Conservation (phyloP, 2,329 filamentous ascomycete species). For the Elsinoe perseae region DNA sequence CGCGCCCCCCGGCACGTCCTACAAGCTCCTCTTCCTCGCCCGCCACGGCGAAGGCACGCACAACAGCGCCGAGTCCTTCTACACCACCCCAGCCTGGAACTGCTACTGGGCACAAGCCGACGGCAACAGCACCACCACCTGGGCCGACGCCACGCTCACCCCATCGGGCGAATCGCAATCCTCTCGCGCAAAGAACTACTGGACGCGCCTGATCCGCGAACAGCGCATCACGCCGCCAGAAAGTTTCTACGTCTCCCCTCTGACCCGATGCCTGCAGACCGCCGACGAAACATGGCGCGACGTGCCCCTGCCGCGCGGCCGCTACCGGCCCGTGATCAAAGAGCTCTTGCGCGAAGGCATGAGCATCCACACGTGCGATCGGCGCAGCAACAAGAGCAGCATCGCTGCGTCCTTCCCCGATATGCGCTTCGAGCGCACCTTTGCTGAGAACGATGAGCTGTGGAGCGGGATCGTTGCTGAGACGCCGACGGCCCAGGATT, state of each 20-base stretch:
- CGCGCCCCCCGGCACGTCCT: conserved; percentile 46
- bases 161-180: conserved; percentile 51
- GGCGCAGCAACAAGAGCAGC: conserved; percentile 48
- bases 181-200: conserved; percentile 51
- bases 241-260: conserved; percentile 57
- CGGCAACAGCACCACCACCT: conserved; percentile 55
- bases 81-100: conserved; percentile 63
- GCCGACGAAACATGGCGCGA: conserved; percentile 54
- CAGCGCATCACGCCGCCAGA: conserved; percentile 54
- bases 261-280: conserved; percentile 56
- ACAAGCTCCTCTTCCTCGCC: conserved; percentile 61
- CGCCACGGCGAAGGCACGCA: conserved; percentile 62
- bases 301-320: conserved; percentile 45
- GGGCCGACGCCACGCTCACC: conserved; percentile 59
- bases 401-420: conserved; percentile 48
- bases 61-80: conserved; percentile 58
- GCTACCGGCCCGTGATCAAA: conserved; percentile 55
- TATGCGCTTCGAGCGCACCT: conserved; percentile 52
- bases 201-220: conserved; percentile 44
- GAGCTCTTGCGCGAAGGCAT: conserved; percentile 61
- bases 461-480: conserved; percentile 48
- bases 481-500: conserved; percentile 44
- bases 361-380: conserved; percentile 60
- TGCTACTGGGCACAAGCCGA: conserved; percentile 57
- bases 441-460: conserved; percentile 50